Percentiles rank a stretch among this genome's conserved stretches.
Evolutionary conservation across 108 stramenopile genomes (phyloP).

Genomic region (Craspedostauros australis): DNA sequence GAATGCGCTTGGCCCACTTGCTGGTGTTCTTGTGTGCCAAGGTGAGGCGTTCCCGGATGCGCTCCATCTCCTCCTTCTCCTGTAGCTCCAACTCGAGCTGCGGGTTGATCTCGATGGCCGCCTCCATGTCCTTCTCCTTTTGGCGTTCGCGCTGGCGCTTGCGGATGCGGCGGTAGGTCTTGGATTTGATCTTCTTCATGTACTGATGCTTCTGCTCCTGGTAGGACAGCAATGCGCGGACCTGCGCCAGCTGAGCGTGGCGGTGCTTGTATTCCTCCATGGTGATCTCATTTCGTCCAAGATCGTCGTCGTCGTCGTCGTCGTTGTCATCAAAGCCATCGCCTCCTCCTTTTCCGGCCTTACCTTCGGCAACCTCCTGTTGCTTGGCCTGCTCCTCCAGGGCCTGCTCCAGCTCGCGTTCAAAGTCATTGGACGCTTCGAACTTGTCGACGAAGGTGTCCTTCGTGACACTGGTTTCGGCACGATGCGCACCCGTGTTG

Average conservation of each 20-base stretch:
- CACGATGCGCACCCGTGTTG: constrained; percentile 38
- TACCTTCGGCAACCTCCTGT: constrained; percentile 68
- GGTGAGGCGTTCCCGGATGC: constrained; percentile 96
- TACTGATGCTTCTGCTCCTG: constrained; percentile 96
- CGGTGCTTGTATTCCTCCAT: constrained; percentile 88
- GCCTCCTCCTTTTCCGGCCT: too few species aligned
- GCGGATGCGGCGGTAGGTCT: constrained; percentile 92
- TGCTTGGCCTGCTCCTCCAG: constrained; percentile 81
- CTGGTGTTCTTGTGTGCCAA: constrained; percentile 94
- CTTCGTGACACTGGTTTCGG: too few species aligned
- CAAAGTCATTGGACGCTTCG: constrained; percentile 85
- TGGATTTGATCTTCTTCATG: constrained; percentile 99
- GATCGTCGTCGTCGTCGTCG: constrained; percentile 58
- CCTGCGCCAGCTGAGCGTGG: constrained; percentile 90
- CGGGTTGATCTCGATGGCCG: constrained; percentile 53
- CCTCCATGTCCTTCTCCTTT: constrained; percentile 72
- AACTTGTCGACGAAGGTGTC: constrained; percentile 78
- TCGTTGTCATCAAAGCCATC: too few species aligned
- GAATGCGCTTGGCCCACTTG: constrained; percentile 93
- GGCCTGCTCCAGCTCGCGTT: constrained; percentile 81
- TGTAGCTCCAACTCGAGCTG: constrained; percentile 61
- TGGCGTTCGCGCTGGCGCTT: constrained; percentile 81
- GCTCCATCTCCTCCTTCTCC: constrained; percentile 88
- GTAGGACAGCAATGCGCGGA: constrained; percentile 97
- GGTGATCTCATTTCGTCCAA: constrained; percentile 78